Evolutionary conservation across 78 protist genomes (phyloP).

Genomic region (Mantamonas sphyraenae): DNA sequence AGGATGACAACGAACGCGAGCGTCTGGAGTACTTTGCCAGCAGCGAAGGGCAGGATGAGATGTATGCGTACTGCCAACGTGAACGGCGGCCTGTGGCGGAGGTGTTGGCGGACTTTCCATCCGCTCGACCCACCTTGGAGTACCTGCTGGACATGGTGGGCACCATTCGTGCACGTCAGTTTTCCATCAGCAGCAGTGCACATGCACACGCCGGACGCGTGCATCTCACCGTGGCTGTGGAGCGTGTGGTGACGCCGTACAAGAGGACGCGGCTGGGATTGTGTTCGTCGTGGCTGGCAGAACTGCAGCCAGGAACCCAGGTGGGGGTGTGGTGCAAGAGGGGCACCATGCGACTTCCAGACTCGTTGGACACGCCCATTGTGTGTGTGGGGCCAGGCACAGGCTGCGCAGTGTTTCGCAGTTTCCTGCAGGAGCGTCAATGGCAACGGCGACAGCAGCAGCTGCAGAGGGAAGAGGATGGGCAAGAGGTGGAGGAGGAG

Average conservation of each 20-base stretch:
- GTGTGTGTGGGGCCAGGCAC: not conserved
- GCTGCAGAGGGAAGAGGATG: no score
- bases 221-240: not conserved
- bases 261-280: not conserved
- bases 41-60: not conserved
- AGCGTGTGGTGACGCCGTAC: not conserved
- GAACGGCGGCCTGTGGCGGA: not conserved
- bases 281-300: not conserved
- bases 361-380: no score
- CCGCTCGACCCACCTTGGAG: not conserved
- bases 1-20: not conserved
- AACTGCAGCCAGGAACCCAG: no score
- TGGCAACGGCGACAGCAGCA: not conserved
- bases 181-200: not conserved
- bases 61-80: not conserved
- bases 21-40: not conserved
- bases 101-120: not conserved
- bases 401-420: not conserved
- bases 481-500: no score
- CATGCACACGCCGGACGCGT: not conserved
- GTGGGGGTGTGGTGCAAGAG: no score
- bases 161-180: no score
- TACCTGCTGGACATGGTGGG: no score
- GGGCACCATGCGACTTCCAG: no score
- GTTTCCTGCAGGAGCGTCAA: not conserved